Percentiles rank a stretch among this genome's conserved stretches.
These are phyloP conservation scores for Melampsora americana DNA, from an alignment of 1,284 basidiomycete species.

Conservation along the genomic window DNA sequence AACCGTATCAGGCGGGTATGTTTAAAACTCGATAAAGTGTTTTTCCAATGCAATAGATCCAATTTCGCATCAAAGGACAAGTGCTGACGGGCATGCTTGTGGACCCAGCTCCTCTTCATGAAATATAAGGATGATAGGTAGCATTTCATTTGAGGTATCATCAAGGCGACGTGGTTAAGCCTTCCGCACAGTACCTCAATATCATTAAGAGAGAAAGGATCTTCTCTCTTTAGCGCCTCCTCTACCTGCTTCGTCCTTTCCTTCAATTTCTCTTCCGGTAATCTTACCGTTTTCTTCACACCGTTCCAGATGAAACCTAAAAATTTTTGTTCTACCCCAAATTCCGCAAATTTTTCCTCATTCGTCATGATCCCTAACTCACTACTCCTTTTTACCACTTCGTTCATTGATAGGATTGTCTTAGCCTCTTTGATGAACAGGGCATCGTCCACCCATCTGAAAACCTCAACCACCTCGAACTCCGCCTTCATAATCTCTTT, in stretches of 20 bases:
- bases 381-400: neutral
- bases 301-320: constrained; percentile 19
- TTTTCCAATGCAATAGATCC: too few species aligned
- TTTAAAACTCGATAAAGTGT: too few species aligned
- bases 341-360: constrained; percentile 9
- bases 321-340: constrained; percentile 1
- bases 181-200: neutral
- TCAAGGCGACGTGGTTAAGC: too few species aligned
- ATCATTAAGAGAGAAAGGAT: neutral
- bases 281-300: constrained; percentile 1
- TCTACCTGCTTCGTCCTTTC: neutral
- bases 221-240: neutral
- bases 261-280: neutral
- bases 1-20: too few species aligned
- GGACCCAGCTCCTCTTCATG: too few species aligned
- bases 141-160: too few species aligned
- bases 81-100: too few species aligned
- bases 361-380: neutral
- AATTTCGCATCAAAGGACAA: too few species aligned
- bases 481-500: constrained; percentile 9
- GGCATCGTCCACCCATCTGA: too few species aligned
- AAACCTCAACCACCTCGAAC: neutral
- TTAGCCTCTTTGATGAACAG: neutral
- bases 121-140: too few species aligned
- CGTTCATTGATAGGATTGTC: neutral